Evolutionary conservation across 106 monocot species (phyloP).

Genomic region (Gastrodia elata): DNA sequence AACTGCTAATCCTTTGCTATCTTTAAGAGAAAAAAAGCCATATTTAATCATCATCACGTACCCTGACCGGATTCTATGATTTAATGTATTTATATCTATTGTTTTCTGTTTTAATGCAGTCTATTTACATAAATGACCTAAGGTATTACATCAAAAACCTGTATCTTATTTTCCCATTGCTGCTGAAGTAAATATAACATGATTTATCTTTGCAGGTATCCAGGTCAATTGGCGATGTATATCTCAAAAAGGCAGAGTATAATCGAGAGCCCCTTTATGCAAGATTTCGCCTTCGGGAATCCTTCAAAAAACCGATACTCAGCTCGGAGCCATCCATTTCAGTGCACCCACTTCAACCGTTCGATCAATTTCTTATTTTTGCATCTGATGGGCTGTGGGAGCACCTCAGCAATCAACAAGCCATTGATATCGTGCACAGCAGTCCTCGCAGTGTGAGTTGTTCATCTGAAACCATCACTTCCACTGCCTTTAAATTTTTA

Average conservation of each 20-base stretch:
- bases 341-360: constrained; percentile 19
- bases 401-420: constrained; percentile 28
- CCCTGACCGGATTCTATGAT: too few species aligned
- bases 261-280: constrained; percentile 22
- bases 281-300: constrained; percentile 22
- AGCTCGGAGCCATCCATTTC: constrained; percentile 23
- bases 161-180: not conserved
- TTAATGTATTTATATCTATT: not conserved
- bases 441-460: constrained; percentile 15
- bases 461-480: constrained; percentile 2
- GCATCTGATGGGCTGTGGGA: constrained; percentile 29
- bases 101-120: not conserved
- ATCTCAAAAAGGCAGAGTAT: constrained; percentile 22
- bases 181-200: not conserved
- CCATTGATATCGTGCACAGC: constrained; percentile 18
- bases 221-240: constrained; percentile 25
- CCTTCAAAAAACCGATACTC: constrained; percentile 20
- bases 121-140: not conserved
- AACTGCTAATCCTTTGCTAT: not conserved
- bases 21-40: too few species aligned
- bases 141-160: not conserved
- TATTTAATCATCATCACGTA: too few species aligned
- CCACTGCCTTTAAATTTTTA: not conserved
- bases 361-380: constrained; percentile 26
- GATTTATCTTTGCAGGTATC: constrained; percentile 15